Evolutionary conservation across 2,329 filamentous ascomycete genomes (phyloP).

Genomic region (Botryotinia calthae): DNA sequence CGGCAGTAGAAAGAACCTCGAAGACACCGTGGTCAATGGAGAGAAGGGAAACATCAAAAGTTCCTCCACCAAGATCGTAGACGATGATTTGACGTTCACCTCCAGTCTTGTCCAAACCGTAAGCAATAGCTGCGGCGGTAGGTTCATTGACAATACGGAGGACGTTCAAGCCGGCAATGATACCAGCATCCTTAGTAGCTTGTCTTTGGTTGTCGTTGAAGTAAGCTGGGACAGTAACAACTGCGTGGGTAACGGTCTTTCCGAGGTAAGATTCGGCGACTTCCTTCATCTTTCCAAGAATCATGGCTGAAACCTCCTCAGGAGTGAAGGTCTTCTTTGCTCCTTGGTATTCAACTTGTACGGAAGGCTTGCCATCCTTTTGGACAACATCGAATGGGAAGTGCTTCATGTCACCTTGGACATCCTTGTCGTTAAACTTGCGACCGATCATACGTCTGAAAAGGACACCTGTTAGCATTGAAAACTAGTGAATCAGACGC

Average conservation of each 20-base stretch:
- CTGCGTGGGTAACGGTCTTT: conserved; percentile 80
- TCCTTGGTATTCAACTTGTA: conserved; percentile 61
- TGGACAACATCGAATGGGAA: conserved; percentile 93
- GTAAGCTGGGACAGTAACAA: conserved; percentile 94
- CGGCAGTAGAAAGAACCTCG: conserved; percentile 89
- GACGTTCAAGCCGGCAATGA: conserved; percentile 89
- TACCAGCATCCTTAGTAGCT: conserved; percentile 92
- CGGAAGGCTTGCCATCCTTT: conserved; percentile 85
- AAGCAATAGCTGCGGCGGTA: conserved; percentile 91
- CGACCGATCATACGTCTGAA: conserved; percentile 77
- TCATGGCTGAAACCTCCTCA: conserved; percentile 78
- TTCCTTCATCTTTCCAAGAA: conserved; percentile 82
- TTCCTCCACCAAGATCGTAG: conserved; percentile 92
- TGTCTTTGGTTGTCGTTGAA: conserved; percentile 99
- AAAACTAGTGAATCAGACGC: conserved; percentile 20
- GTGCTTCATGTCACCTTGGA: conserved; percentile 94
- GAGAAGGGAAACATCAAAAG: conserved; percentile 90
- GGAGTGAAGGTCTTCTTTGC: conserved; percentile 72
- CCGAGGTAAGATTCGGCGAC: conserved; percentile 75
- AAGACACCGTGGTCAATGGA: conserved; percentile 91
- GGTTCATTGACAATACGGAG: conserved; percentile 97
- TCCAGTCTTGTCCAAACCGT: conserved; percentile 84
- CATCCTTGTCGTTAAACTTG: conserved; percentile 79
- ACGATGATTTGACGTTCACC: conserved; percentile 87
- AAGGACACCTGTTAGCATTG: conserved; percentile 37